Evolutionary conservation across 73 alveolate genomes (phyloP), one percentile per base, ranked within the genome.

Genomic region (Paramecium pentaurelia): DNA sequence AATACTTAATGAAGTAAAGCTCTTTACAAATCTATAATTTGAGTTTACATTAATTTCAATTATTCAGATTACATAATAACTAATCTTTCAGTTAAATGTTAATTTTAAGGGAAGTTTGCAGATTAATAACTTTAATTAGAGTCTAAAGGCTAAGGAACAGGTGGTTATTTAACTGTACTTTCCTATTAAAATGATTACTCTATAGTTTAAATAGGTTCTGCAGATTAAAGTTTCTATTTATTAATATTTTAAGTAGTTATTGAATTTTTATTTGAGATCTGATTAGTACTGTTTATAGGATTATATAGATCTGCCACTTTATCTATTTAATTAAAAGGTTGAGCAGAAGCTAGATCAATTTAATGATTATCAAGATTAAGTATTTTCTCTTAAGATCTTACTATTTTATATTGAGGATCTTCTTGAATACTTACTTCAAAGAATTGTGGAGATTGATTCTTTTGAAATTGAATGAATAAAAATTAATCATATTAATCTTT

Each of bases 361-460:
- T 32, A 5, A 80, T 80, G 75, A 47, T 80, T 8, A 27, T 80
- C 91, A 12, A 80, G 34, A 80, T 80, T 47, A 7, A 44, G 20
- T 3, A 80, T 36, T 80, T 25, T 80, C n/a, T 80, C 91, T 28
- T 42, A 47, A 12, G 34, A 44, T 80, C 91, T 42, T 18, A 80
- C 77, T 0, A 80, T 42, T 80, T 44, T 42, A 80, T 45, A 80
- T 38, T 28, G 25, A 14, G 91, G 91, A 3, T 80, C 91, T 36
- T 80, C 77, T 49, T 27, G 18, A 14, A 80, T 32, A 4, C 22
- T 27, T 7, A 80, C 91, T 49, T 80, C 77, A 80, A 45, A 80
- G 49, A 80, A 45, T 16, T 45, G 8, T n/a, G 91, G 91, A 27
- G 91, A 80, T 80, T 80, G 77, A 80, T 80, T 80, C 49, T 80